phyloP scores from a whole-genome alignment of 1,139 yeast species.

The Yamadazyma sp. region DNA sequence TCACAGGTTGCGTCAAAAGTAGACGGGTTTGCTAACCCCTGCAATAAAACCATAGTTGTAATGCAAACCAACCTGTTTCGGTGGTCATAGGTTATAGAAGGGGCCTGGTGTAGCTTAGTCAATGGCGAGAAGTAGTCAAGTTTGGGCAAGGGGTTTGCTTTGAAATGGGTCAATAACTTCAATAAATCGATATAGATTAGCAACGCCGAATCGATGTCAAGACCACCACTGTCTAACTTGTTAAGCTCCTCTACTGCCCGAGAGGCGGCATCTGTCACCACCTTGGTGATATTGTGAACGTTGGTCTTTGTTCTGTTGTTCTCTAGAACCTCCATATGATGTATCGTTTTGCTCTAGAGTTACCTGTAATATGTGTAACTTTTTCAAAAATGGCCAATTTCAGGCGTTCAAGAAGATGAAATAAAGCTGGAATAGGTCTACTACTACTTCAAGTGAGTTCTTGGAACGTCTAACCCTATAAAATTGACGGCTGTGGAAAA shows the following conservation, averaged over 20 bases:
- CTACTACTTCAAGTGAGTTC: no score
- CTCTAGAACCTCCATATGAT: constrained; percentile 9
- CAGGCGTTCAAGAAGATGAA: no score
- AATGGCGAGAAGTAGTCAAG: constrained; percentile 7
- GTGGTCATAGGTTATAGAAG: background rate
- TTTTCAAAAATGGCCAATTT: background rate
- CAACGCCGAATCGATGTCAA: constrained; percentile 6
- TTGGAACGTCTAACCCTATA: no score
- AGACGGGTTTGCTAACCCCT: constrained; percentile 7
- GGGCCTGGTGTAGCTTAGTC: constrained; percentile 1
- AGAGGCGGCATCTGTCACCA: constrained; percentile 4
- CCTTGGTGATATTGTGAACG: constrained; percentile 1
- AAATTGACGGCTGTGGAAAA: background rate
- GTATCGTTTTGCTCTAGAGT: background rate
- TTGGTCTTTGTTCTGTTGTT: background rate
- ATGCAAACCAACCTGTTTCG: constrained; percentile 6
- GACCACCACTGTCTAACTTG: background rate
- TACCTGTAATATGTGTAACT: background rate
- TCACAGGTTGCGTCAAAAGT: constrained; percentile 5
- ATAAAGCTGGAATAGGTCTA: no score
- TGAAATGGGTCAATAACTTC: constrained; percentile 18
- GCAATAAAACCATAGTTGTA: constrained; percentile 3
- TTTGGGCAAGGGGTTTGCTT: constrained; percentile 42
- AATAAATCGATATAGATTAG: constrained; percentile 6
- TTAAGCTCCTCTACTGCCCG: constrained; percentile 6